Base-by-base conservation (phyloP, 176 grass and related monocot genomes). In the Juncus effusus region DNA sequence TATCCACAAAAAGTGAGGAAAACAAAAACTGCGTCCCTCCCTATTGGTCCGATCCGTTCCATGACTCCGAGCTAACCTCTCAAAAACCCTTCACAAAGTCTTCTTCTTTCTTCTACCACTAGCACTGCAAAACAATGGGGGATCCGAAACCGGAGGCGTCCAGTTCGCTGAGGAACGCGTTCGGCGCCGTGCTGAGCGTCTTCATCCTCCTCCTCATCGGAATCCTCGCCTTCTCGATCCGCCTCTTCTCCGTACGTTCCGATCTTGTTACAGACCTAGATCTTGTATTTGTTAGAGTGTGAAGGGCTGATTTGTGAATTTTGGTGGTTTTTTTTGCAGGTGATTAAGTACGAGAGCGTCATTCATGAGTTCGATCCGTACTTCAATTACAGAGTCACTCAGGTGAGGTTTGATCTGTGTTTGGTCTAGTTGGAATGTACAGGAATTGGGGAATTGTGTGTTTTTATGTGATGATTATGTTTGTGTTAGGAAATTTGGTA, bases 321-420 rank as follows among this genome's bases (percentile, higher is more conserved):
- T 64, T 28, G 2, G 36, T 54, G 74, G 65, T 19, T 55, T 69
- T 64, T 68, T 49, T 61, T 49, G 41, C 78, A 99, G 95, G 95
- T 99, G 2, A 99, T 99, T 53, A 99, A 94, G 80, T 99, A 99
- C 41, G 95, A 99, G 78, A 99, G 95, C 65, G 95, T 99, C 88
- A 99, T 99, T 78, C 95, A 99, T 72, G 95, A 99, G 73, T 99
- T 99, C 78, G 95, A 99, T 74, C 95, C 95, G 40, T 99, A 99
- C 78, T 99, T 99, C 81, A 99, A 99, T 67, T 99, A 76, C 81
- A 84, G 95, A 73, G 95, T 99, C 75, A 94, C 95, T 47, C 95
- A 99, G 95, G 95, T 47, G 88, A 99, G 95, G 95, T 99, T 59
- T 15, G 81, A 51, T 70, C 63, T 53, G 9, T 54, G 9, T 47